These are phyloP conservation scores for Isabelozyma heimii DNA, from an alignment of 805 yeast genomes.

Conservation along the genomic window DNA sequence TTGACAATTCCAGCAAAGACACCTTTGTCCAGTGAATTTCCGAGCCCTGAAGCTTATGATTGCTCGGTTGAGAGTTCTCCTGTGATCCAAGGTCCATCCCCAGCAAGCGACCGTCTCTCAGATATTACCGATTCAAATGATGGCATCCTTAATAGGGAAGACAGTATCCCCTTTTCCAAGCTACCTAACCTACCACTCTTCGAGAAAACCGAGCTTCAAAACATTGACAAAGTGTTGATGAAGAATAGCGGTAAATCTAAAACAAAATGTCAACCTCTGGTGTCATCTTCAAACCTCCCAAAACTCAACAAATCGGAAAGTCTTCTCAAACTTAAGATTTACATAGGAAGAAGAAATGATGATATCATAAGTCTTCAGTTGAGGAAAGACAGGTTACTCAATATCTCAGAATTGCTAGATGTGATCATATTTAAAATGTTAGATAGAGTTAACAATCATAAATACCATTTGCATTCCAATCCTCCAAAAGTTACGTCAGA, in stretches of 20 bases:
- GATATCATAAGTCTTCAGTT: constrained; percentile 16
- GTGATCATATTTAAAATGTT: constrained; percentile 12
- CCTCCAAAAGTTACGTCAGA: constrained; percentile 9
- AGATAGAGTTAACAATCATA: constrained; percentile 6
- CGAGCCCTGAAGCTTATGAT: background rate
- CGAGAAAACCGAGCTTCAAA: background rate
- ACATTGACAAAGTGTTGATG: background rate
- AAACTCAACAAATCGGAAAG: background rate
- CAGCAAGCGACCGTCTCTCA: no score
- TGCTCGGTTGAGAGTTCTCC: no score
- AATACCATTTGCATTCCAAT: background rate
- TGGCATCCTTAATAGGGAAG: no score
- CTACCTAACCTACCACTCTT: background rate
- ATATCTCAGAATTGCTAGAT: constrained; percentile 13
- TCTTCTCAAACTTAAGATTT: constrained; percentile 13
- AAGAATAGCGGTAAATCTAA: background rate
- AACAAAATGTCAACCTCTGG: background rate
- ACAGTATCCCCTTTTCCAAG: background rate
- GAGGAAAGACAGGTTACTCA: constrained; percentile 13
- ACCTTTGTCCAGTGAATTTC: background rate
- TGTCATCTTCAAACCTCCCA: background rate
- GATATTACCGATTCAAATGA: no score
- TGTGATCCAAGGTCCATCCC: no score
- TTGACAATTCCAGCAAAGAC: background rate
- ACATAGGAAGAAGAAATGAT: constrained; percentile 8